Percentiles rank a stretch among this genome's conserved stretches.
Evolutionary conservation across 129 eudicot genomes (phyloP).

Genomic region (Flaveria bidentis): DNA sequence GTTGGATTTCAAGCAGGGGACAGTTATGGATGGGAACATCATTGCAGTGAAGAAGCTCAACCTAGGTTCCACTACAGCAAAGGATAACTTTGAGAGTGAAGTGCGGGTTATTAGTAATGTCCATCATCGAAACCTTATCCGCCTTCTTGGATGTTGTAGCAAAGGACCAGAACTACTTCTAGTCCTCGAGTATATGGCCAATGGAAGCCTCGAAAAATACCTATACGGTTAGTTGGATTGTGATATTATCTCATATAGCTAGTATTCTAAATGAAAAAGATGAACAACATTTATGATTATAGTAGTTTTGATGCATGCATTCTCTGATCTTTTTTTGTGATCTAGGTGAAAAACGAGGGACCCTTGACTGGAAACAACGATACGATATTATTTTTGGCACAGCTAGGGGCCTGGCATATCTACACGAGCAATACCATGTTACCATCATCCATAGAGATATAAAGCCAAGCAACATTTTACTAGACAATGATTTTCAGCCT

Average conservation of each 20-base stretch:
- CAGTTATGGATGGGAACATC: conserved; percentile 54
- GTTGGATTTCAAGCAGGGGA: conserved; percentile 42
- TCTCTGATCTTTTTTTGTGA: neutral
- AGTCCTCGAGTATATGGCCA: conserved; percentile 75
- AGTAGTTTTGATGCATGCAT: neutral
- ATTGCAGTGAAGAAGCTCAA: conserved; percentile 67
- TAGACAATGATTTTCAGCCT: conserved; percentile 62
- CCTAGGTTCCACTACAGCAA: conserved; percentile 49
- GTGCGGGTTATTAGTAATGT: conserved; percentile 75
- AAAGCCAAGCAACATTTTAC: conserved; percentile 71
- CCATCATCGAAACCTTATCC: conserved; percentile 78
- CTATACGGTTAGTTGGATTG: conserved; percentile 52
- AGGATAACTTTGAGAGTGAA: conserved; percentile 69
- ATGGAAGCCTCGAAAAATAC: conserved; percentile 75
- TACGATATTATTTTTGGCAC: conserved; percentile 62
- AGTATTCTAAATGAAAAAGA: neutral
- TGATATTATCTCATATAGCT: neutral
- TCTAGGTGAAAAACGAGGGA: conserved; percentile 62
- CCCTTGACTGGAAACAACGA: conserved; percentile 64
- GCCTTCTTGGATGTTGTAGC: conserved; percentile 70
- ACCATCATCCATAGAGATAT: conserved; percentile 78
- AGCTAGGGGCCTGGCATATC: conserved; percentile 74
- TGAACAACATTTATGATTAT: neutral
- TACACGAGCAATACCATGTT: conserved; percentile 75
- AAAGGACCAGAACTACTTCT: conserved; percentile 66